phyloP scores from a whole-genome alignment of 352 stramenopile genomes.

The Phytophthora colocasiae region DNA sequence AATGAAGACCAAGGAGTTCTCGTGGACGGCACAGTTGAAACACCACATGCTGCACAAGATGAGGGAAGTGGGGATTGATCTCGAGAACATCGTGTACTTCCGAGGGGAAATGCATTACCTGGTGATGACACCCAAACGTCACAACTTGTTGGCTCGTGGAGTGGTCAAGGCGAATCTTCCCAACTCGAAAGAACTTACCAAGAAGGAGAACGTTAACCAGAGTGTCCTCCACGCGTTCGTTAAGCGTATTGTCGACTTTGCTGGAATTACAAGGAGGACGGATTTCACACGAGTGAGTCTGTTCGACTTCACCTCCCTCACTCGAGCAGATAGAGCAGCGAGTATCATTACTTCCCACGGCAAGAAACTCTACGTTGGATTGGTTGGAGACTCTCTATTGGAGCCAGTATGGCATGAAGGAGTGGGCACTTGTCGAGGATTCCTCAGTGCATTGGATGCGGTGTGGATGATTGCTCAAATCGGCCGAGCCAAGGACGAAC shows the following conservation, averaged over 20 bases:
- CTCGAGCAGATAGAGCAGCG: constrained; percentile 64
- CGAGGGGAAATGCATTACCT: constrained; percentile 85
- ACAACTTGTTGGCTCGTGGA: constrained; percentile 63
- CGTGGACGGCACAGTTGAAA: constrained; percentile 81
- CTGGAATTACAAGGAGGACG: constrained; percentile 59
- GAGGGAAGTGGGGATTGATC: constrained; percentile 58
- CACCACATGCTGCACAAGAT: constrained; percentile 75
- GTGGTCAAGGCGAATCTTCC: constrained; percentile 71
- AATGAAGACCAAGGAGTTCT: constrained; percentile 72
- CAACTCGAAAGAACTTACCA: constrained; percentile 57
- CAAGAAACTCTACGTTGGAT: constrained; percentile 77
- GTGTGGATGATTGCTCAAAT: constrained; percentile 77
- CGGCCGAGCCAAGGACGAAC: constrained; percentile 62
- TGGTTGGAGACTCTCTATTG: constrained; percentile 77
- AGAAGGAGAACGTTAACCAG: constrained; percentile 62
- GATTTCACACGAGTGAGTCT: constrained; percentile 66
- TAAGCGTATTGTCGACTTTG: constrained; percentile 63
- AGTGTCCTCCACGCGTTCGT: constrained; percentile 60
- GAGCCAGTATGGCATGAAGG: constrained; percentile 87
- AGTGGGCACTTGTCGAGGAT: constrained; percentile 77
- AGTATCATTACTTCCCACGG: constrained; percentile 58
- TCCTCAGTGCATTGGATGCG: constrained; percentile 72
- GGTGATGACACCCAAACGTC: constrained; percentile 76
- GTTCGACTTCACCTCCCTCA: constrained; percentile 81
- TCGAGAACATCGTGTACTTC: constrained; percentile 88